Percentiles rank a stretch among this genome's conserved stretches.
phyloP scores from a whole-genome alignment of 2,329 filamentous ascomycete species.

The Beauveria varroae region DNA sequence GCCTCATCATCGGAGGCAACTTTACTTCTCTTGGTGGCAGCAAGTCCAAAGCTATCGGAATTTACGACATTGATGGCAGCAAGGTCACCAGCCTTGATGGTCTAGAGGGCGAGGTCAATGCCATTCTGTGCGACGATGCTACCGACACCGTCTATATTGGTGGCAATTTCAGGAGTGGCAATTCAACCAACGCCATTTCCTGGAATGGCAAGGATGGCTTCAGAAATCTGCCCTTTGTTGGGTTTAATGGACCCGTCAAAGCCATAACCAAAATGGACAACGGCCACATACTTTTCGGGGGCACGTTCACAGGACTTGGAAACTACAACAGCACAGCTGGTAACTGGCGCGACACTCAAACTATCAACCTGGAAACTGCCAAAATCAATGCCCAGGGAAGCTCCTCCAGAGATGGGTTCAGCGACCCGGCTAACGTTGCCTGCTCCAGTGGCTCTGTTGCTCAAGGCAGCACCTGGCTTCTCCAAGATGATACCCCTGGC shows the following conservation, averaged over 20 bases:
- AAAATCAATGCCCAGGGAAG: constrained; percentile 62
- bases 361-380: constrained; percentile 77
- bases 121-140: constrained; percentile 72
- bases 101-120: constrained; percentile 72
- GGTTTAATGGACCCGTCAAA: constrained; percentile 87
- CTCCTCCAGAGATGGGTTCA: constrained; percentile 55
- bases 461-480: constrained; percentile 68
- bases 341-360: constrained; percentile 61
- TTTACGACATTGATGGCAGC: constrained; percentile 69
- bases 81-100: constrained; percentile 69
- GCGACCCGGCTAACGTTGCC: constrained; percentile 71
- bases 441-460: constrained; percentile 64
- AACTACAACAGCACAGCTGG: constrained; percentile 58
- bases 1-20: constrained; percentile 84
- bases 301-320: constrained; percentile 79
- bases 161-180: constrained; percentile 70
- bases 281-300: constrained; percentile 86
- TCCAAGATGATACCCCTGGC: constrained; percentile 66
- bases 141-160: constrained; percentile 83
- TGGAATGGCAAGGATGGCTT: constrained; percentile 65
- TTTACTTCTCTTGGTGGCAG: constrained; percentile 83
- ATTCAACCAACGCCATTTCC: constrained; percentile 83
- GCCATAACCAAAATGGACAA: constrained; percentile 75
- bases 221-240: constrained; percentile 78
- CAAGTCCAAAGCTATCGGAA: constrained; percentile 68